These are phyloP conservation scores for Phytophthora capsici DNA, from an alignment of 352 stramenopile species.

Conservation along the genomic window DNA sequence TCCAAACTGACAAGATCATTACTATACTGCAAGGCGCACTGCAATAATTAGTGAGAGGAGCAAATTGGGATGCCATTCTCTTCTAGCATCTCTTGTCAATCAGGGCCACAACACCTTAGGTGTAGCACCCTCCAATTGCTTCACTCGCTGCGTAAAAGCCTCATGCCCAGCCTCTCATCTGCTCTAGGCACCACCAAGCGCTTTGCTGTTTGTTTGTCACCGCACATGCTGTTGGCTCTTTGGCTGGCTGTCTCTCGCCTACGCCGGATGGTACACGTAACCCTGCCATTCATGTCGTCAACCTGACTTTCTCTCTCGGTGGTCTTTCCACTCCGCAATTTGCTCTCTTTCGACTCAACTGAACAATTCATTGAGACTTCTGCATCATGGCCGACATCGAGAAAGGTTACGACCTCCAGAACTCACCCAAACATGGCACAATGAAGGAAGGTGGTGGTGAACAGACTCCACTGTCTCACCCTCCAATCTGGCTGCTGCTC, in stretches of 20 bases:
- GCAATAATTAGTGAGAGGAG: no score
- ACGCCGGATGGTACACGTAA: constrained; percentile 7
- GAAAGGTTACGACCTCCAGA: constrained; percentile 39
- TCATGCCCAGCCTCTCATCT: neutral
- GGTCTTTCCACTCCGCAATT: constrained; percentile 32
- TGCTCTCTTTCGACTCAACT: constrained; percentile 27
- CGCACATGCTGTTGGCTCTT: neutral
- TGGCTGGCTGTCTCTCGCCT: constrained; percentile 20
- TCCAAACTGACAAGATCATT: no score
- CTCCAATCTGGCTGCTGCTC: constrained; percentile 54
- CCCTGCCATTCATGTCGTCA: neutral
- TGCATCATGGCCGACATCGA: constrained; percentile 30
- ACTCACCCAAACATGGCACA: constrained; percentile 27
- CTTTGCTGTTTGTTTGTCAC: constrained; percentile 18
- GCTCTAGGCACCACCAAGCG: constrained; percentile 12
- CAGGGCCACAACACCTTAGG: no score
- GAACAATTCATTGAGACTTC: neutral
- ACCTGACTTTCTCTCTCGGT: neutral
- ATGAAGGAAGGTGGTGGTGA: constrained; percentile 14
- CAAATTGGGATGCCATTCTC: no score
- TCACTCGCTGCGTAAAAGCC: neutral
- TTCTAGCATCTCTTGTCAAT: no score
- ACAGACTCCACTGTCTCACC: constrained; percentile 22
- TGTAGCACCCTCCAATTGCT: no score
- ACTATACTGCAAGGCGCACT: no score